Base-by-base conservation (phyloP, 2,329 filamentous ascomycete species). In the Pyricularia pennisetigena region DNA sequence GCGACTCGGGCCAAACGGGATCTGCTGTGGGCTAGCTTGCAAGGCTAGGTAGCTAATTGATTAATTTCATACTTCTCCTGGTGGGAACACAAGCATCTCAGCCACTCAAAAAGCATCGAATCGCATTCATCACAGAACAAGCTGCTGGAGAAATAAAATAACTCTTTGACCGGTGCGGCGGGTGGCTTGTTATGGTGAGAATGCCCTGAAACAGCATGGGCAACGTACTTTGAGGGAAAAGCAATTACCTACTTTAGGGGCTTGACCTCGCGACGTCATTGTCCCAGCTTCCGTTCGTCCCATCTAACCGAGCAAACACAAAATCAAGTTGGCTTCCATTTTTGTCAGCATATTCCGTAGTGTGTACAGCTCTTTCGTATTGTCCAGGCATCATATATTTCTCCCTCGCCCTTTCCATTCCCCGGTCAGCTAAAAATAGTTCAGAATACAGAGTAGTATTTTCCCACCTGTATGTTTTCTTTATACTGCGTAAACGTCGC, bases 101-200 rank as follows among this genome's bases (percentile, higher is more conserved):
- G 59, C 59, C 59, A 28, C 59, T 26, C 24, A 62, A 62, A 26
- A 62, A 62, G 59, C 26, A 62, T 62, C 59, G 14, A 28, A 28
- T 62, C 26, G 59, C 59, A 20, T 62, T 28, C 26, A 24, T 7
- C 26, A 28, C 4, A 20, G 24, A 26, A 61, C 9, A 29, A 30
- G 59, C 8, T 29, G 26, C 24, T 28, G 26, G 14, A 28, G 20
- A 61, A 30, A 62, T 28, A 26, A 26, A 62, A 28, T 62, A 26
- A 28, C 26, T 28, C 14, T 30, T 26, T 28, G 28, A 20, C 41
- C 20, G 32, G n/a, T 54, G 41, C 41, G 8, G 8, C 41, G 41
- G 41, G 59, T 62, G 59, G 59, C 59, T 62, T 62, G 59, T 62
- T 26, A 62, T 62, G 59, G 59, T 62, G 59, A 62, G 59, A 20